Evolutionary conservation across 2,329 filamentous ascomycete species (phyloP).

Genomic region (Fusarium acutatum): DNA sequence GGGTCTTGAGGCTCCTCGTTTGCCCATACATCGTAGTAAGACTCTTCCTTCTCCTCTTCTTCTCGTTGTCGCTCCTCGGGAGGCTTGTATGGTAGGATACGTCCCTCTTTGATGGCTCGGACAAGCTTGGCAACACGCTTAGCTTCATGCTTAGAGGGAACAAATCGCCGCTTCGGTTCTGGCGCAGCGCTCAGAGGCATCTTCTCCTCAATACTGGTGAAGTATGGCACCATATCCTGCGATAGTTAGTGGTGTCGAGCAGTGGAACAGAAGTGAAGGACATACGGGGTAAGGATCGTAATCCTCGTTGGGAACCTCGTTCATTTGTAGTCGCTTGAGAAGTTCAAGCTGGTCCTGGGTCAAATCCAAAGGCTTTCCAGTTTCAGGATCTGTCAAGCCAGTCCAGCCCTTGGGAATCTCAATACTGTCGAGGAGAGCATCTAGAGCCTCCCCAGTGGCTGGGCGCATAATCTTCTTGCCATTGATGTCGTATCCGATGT

Average conservation of each 20-base stretch:
- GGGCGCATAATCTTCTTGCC: slow-evolving; percentile 98
- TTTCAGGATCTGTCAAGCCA: slow-evolving; percentile 90
- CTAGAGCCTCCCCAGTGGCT: slow-evolving; percentile 90
- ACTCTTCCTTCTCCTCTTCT: slow-evolving; percentile 74
- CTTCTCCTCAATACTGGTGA: slow-evolving; percentile 86
- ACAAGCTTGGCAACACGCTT: slow-evolving; percentile 98
- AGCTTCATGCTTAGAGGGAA: slow-evolving; percentile 96
- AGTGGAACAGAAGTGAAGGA: slow-evolving; percentile 1
- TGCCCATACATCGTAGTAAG: slow-evolving; percentile 92
- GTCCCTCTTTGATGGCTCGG: slow-evolving; percentile 91
- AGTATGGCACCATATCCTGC: slow-evolving; percentile 89
- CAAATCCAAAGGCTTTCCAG: slow-evolving; percentile 89
- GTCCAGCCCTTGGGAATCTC: slow-evolving; percentile 98
- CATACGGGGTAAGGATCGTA: slow-evolving; percentile 90
- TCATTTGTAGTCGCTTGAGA: slow-evolving; percentile 86
- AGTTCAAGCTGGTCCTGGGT: slow-evolving; percentile 89
- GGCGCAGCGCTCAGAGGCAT: slow-evolving; percentile 96
- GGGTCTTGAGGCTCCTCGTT: slow-evolving; percentile 85
- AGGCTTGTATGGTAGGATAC: slow-evolving; percentile 89
- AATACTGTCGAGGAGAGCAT: slow-evolving; percentile 94
- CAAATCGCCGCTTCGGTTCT: slow-evolving; percentile 93
- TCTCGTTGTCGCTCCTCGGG: slow-evolving; percentile 73
- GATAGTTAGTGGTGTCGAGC: slow-evolving; percentile 13
- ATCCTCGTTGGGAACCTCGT: slow-evolving; percentile 85
- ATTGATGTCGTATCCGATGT: slow-evolving; percentile 99